phyloP scores from a whole-genome alignment of 257 asterid genomes.

The Verbascum thapsus region DNA sequence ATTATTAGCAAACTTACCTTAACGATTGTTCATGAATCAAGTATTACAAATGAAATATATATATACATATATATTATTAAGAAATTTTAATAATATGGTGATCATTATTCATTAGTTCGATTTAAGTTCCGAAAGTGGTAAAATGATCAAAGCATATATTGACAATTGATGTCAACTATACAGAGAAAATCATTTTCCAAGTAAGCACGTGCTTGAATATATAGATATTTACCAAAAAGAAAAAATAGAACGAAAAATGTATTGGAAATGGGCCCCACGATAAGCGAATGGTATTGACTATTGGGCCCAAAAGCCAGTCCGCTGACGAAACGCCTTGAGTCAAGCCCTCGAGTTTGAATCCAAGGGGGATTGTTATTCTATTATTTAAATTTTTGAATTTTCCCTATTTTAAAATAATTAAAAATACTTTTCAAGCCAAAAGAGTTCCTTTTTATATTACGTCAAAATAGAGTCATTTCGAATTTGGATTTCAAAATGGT shows the following conservation, averaged over 20 bases:
- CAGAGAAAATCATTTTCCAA: neutral
- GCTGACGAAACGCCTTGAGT: neutral
- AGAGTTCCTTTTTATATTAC: neutral
- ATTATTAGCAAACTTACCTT: neutral
- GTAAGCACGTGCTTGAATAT: constrained; percentile 9
- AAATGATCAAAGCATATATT: neutral
- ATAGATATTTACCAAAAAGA: no score
- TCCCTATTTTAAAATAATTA: neutral
- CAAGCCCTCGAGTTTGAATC: constrained; percentile 12
- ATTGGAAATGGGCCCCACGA: no score
- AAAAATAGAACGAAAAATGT: no score
- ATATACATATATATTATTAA: neutral
- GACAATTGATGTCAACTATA: neutral
- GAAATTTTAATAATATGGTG: neutral
- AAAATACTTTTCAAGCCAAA: neutral
- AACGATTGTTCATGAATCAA: neutral
- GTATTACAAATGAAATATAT: no score
- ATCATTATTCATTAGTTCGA: neutral
- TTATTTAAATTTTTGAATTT: neutral
- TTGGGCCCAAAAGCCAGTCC: neutral
- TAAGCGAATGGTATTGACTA: no score
- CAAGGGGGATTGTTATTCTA: neutral
- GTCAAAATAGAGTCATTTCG: neutral
- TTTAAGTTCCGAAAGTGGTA: neutral
- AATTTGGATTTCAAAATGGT: constrained; percentile 8